Evolutionary conservation across 345 rosid species (phyloP), one percentile per base, ranked within the genome.

Genomic region (Erucastrum elatum): DNA sequence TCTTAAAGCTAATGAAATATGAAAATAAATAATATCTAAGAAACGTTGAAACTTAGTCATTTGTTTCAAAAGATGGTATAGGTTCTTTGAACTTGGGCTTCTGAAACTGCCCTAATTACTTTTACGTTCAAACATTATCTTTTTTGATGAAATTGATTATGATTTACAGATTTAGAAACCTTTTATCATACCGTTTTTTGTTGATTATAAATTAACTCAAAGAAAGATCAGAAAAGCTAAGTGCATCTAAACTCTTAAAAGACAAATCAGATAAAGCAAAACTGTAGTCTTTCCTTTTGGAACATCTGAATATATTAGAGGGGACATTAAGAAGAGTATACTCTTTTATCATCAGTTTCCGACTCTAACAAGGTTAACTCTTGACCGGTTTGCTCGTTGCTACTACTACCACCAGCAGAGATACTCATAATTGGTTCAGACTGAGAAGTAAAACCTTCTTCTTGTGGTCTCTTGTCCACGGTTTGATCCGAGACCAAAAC

Each of bases 401-500:
- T 37, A 27, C 71, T 80, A 61, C 71, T 30, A 55, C 71, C 70
- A 61, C 72, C 79, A 59, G 70, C 70, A 63, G 82, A 53, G 76
- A 76, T 66, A 0, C 70, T 75, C 74, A 66, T 44, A 30, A 76
- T 71, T 44, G 83, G 80, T 66, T 81, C 83, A 49, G 80, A 60
- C 63, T 76, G 77, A 30, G 80, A 66, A 58, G 11, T 65, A 31
- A 35, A 66, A 2, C 31, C 66, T 81, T 34, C 77, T 81, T 34
- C 75, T 71, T 39, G 67, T 44, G 68, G 29, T 30, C 53, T 39
- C 27, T 81, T 75, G 44, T 41, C 72, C 55, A 35, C 75, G 30
- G 16, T 51, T 58, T 81, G 77, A 8, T 89, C 84, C 4, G 85
- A 68, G 53, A 82, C 37, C 33, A 85, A 30, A 11, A 85, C 78